Evolutionary conservation across 2,329 filamentous ascomycete species (phyloP), one percentile per base, ranked within the genome.

Genomic region (Pseudogymnoascus verrucosus): DNA sequence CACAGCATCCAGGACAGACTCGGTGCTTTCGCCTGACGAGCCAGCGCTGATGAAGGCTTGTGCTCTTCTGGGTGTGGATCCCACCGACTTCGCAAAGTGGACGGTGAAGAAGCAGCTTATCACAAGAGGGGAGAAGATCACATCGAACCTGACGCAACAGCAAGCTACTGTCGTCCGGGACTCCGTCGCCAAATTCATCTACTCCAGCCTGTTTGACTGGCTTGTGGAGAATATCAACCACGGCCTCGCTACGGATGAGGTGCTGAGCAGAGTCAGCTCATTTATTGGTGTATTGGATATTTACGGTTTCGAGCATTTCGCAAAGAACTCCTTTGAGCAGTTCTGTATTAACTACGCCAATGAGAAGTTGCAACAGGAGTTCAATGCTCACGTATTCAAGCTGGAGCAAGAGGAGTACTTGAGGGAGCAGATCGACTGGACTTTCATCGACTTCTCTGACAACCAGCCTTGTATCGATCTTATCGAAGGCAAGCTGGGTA

Each of bases 321-420:
- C 95, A 67, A 98, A 97, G 82, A 99, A 99, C 79, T 99, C 95
- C 0, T 99, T 99, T 72, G 95, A 99, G 76, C 95, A 99, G 76
- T 99, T 99, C 78, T 99, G 95, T 78, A 99, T 99, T 84, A 99
- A 99, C 78, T 99, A 99, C 73, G 95, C 95, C 77, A 99, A 99
- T 77, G 95, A 99, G 78, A 99, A 99, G 78, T 81, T 99, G 63
- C 95, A 99, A 75, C 95, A 99, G 76, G 93, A 98, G 75, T 99
- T 99, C 82, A 99, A 99, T 78, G 91, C 96, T 75, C 95, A 99
- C 73, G 95, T 99, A 37, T 99, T 99, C 84, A 97, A 98, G 77
- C 84, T 99, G 21, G 95, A 99, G 76, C 95, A 99, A 75, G 95
- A 99, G 75, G 95, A 99, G 76, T 99, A 99, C 74, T 84, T 97